Evolutionary conservation across 2,329 filamentous ascomycete species (phyloP), one percentile per base, ranked within the genome.

Genomic region (Trichoderma simmonsii): DNA sequence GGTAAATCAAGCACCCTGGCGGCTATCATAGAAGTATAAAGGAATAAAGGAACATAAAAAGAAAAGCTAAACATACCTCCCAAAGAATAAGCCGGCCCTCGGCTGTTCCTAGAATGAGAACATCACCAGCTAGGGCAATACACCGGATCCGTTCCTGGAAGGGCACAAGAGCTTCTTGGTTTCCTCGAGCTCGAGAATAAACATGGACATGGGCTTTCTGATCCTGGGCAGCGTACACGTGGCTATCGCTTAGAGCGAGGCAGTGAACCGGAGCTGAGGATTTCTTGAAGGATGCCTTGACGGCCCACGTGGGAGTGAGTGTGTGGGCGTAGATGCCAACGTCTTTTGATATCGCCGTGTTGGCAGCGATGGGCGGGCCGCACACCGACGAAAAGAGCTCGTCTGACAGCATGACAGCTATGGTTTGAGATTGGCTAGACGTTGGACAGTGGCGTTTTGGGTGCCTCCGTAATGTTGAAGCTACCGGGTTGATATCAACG

Each of bases 141-240:
- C 92, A 94, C 75, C 90, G 91, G 78, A 99, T 93, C 77, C 91
- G 89, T 82, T 98, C 95, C 0, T 92, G 91, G 77, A 99, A 97
- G 0, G 95, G 92, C 24, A 98, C 90, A 21, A 93, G 88, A 7
- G 93, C 92, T 82, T 98, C 95, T 79, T 98, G 94, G 77, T 93
- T 96, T 32, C 93, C 93, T 74, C 93, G 92, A 72, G 90, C 87
- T 70, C 94, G 88, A 72, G 89, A 95, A 82, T 98, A 99, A 70
- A 99, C 94, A 82, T 98, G 93, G 1, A 99, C 88, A 56, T 97
- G 93, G 0, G 94, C 93, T 82, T 97, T 98, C 75, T 95, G 94
- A 64, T 92, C 88, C 81, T 99, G 96, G 4, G 94, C 95, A 4
- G 95, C 92, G 80, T 97, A 99, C 61, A 98, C 87, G 80, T 99